Base-by-base conservation (phyloP, 768 basidiomycete genomes). In the Podaxis rugospora region DNA sequence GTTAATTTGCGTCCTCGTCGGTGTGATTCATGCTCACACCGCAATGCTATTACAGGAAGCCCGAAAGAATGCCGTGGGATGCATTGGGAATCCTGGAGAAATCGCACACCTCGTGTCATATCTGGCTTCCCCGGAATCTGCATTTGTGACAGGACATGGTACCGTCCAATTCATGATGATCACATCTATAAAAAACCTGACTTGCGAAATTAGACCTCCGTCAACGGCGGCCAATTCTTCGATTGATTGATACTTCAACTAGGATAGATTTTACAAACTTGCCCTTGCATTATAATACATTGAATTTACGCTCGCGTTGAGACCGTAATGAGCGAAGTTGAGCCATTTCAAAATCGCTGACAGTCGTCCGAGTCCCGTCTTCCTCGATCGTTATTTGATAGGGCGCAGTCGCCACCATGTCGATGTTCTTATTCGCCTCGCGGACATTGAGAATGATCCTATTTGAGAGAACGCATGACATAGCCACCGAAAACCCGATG, bases 391-490 rank as follows among this genome's bases (percentile, higher is more conserved):
- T 46, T 7, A 56, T 62, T 13, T 60, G 57, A 5, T 62, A 47
- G 4, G 61, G 46, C 3, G 51, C 21, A 1, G 40, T 23, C 27
- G 47, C 54, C 16, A 59, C 51, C 18, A 32, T 55, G 14, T 68
- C 67, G 7, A 68, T 51, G 9, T 74, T 71, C 18, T 69, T 69
- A 51, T 75, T 76, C 14, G 77, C 71, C 51, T 72, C 67, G 9
- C 83, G 82, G 27, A 86, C 80, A 63, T 85, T 86, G 35, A 86
- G 73, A 25, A 82, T 77, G 13, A 85, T 75, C 21, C 84, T 75
- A 66, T 81, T 86, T n/a, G 81, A 76, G 56, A 86, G 73, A 5
- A 83, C 80, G 66, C 82, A 84, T 0, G 84, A 82, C 70, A 87
- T 74, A 1, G 84, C 82, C 21, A 84, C 75, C 2, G 83, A 76